Evolutionary conservation across 176 grass and related monocot genomes (phyloP).

Genomic region (Musa schizocarpa): DNA sequence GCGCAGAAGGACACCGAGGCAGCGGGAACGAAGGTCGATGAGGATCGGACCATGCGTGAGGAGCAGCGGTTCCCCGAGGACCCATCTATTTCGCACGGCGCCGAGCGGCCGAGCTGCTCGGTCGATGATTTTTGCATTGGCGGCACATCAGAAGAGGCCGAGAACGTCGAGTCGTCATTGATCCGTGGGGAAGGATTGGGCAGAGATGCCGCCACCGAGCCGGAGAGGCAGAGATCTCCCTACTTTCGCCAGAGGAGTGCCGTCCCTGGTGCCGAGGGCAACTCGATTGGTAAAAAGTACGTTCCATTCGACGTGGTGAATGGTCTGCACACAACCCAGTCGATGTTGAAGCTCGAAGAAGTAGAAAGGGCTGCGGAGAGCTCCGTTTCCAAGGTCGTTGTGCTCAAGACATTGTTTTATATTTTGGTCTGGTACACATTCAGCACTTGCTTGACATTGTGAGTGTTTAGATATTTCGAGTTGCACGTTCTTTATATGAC

Average conservation of each 20-base stretch:
- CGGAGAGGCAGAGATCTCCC: slow-evolving; percentile 34
- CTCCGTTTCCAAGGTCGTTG: background rate
- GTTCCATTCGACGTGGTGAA: slow-evolving; percentile 4
- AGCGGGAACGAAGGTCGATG: background rate
- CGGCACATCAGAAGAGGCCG: background rate
- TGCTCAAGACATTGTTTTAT: slow-evolving; percentile 44
- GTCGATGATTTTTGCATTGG: background rate
- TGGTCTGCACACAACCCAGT: slow-evolving; percentile 10
- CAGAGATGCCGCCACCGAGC: background rate
- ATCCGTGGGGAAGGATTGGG: background rate
- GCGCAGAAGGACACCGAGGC: background rate
- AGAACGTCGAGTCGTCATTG: background rate
- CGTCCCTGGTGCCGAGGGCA: background rate
- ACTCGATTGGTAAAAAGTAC: background rate
- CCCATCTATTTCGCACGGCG: background rate
- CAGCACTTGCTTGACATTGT: slow-evolving; percentile 99
- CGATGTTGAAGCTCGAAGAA: slow-evolving; percentile 15
- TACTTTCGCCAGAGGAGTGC: slow-evolving; percentile 22
- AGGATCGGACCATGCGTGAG: background rate
- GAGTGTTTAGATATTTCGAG: slow-evolving; percentile 26
- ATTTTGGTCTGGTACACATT: slow-evolving; percentile 96
- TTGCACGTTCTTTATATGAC: background rate
- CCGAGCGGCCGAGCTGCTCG: background rate
- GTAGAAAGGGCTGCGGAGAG: slow-evolving; percentile 10
- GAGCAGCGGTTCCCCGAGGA: background rate